These are phyloP conservation scores for Penicillium subrubescens DNA, from an alignment of 495 filamentous ascomycete genomes.

Conservation along the genomic window DNA sequence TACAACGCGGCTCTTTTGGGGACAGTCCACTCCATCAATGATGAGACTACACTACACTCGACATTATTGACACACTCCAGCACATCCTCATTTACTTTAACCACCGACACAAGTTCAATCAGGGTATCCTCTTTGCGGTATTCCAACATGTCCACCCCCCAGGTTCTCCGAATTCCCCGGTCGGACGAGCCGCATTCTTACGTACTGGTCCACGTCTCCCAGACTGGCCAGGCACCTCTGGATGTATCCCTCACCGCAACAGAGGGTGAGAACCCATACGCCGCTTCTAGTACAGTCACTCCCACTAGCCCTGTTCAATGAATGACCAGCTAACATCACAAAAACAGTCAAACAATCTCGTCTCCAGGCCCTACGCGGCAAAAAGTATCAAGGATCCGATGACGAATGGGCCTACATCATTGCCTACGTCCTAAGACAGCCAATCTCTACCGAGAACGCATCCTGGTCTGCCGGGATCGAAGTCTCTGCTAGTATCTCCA, in stretches of 20 bases:
- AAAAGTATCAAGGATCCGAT: conserved; percentile 55
- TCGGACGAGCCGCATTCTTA: conserved; percentile 53
- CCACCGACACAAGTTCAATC: background rate
- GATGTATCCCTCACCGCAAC: conserved; percentile 68
- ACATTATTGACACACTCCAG: background rate
- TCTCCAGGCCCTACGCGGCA: conserved; percentile 49
- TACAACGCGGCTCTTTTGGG: background rate
- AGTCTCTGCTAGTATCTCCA: conserved; percentile 36
- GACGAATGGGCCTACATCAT: conserved; percentile 61
- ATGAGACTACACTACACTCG: background rate
- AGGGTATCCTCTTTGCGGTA: background rate
- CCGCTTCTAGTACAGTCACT: conserved; percentile 50
- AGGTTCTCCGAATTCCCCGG: conserved; percentile 58
- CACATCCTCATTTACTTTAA: background rate
- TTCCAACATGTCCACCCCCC: conserved; percentile 19
- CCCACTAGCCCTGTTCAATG: background rate
- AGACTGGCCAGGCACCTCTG: conserved; percentile 47
- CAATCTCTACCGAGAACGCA: conserved; percentile 9
- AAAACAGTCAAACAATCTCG: conserved; percentile 49
- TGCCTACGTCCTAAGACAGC: conserved; percentile 33
- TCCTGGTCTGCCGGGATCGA: conserved; percentile 34
- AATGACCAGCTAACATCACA: conserved; percentile 22
- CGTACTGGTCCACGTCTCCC: conserved; percentile 59
- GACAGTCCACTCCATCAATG: background rate
- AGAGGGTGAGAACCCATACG: conserved; percentile 66